phyloP scores from a whole-genome alignment of 805 yeast species.

The Scheffersomyces spartinae region DNA sequence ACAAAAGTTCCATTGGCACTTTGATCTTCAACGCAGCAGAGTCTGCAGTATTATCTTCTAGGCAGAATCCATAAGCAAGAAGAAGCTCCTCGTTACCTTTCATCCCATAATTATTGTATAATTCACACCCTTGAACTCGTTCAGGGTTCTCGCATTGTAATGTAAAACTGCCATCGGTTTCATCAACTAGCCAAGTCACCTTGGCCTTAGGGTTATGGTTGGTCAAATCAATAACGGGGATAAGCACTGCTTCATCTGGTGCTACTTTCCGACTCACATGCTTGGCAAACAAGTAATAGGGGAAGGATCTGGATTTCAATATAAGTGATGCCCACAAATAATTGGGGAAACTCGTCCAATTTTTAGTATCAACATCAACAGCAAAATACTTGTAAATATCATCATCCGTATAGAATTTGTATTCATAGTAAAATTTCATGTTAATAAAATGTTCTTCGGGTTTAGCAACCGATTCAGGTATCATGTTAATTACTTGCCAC shows the following conservation, averaged over 20 bases:
- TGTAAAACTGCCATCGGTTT: conserved; percentile 14
- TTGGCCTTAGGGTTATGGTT: conserved; percentile 56
- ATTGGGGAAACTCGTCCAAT: conserved; percentile 57
- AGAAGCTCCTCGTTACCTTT: conserved; percentile 79
- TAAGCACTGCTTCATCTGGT: conserved; percentile 48
- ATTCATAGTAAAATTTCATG: conserved; percentile 32
- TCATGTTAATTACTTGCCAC: conserved; percentile 27
- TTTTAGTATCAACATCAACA: conserved; percentile 9
- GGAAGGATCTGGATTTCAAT: conserved; percentile 72
- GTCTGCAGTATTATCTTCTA: conserved; percentile 48
- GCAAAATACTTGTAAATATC: conserved; percentile 20
- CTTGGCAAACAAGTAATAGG: conserved; percentile 44
- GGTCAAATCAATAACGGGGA: conserved; percentile 69
- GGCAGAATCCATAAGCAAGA: conserved; percentile 71
- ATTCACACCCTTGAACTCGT: conserved; percentile 33
- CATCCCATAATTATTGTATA: conserved; percentile 78
- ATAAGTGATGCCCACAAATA: conserved; percentile 70
- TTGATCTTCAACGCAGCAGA: conserved; percentile 48
- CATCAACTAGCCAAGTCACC: conserved; percentile 48
- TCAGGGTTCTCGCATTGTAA: conserved; percentile 27
- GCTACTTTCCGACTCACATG: conserved; percentile 17
- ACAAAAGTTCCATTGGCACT: conserved; percentile 25
- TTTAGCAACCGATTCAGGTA: conserved; percentile 18
- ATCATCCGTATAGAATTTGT: conserved; percentile 25
- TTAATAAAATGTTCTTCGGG: conserved; percentile 26